Conservation (phyloP, 1,139 yeast genomes). For the Candida glucosophila region DNA sequence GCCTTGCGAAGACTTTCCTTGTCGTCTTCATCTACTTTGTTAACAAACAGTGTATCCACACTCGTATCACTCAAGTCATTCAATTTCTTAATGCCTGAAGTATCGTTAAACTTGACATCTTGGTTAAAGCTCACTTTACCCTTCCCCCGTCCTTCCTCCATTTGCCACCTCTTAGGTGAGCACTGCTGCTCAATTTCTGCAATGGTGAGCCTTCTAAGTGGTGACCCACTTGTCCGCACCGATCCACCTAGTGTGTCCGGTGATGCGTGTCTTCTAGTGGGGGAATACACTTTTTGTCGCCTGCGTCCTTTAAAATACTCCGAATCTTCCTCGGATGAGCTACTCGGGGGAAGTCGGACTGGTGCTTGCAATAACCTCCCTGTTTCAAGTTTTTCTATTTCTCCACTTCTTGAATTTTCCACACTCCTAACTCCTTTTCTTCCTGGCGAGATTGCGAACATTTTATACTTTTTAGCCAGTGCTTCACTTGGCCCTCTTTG, state of each 20-base stretch:
- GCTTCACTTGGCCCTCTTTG: conserved; percentile 3
- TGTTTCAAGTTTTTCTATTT: not conserved
- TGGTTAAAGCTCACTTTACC: conserved; percentile 3
- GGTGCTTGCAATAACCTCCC: too few relatives aligned
- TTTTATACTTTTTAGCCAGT: conserved; percentile 4
- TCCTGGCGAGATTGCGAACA: conserved; percentile 7
- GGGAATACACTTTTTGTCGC: too few relatives aligned
- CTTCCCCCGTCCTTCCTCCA: conserved; percentile 4
- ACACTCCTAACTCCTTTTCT: conserved; percentile 4
- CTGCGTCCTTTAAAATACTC: too few relatives aligned
- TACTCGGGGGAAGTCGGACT: too few relatives aligned
- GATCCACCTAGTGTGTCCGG: too few relatives aligned
- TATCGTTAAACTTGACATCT: conserved; percentile 2
- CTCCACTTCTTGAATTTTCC: conserved; percentile 2
- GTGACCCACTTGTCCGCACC: conserved; percentile 29
- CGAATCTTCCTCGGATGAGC: too few relatives aligned
- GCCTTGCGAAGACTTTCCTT: too few relatives aligned
- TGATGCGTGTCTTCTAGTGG: too few relatives aligned
- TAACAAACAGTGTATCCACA: not conserved
- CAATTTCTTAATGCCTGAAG: conserved; percentile 1
- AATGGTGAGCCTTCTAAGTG: conserved; percentile 23
- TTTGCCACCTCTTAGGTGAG: too few relatives aligned
- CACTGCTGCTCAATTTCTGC: conserved; percentile 16
- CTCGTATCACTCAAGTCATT: too few relatives aligned
- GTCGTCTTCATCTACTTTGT: not conserved